A percentile compares a stretch with the other conserved stretches of the same genome.
Evolutionary conservation across 805 yeast genomes (phyloP).

Genomic region (Lipomyces chichibuensis): DNA sequence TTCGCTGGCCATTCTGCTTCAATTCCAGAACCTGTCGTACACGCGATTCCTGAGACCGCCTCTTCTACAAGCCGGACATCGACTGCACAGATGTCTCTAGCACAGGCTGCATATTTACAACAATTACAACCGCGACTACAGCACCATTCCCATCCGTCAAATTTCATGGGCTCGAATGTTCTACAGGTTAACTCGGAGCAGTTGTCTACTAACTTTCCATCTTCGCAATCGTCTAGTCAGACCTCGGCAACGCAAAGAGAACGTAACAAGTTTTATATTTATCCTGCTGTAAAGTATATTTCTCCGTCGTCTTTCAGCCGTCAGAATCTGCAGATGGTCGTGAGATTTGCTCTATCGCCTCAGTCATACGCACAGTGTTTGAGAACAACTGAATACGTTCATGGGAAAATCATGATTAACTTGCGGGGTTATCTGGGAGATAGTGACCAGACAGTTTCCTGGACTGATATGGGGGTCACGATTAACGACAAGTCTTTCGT

Average conservation of each 20-base stretch:
- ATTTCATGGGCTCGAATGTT: neutral
- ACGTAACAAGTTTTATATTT: neutral
- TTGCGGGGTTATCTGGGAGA: neutral
- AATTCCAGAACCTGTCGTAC: neutral
- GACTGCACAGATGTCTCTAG: neutral
- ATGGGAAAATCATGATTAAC: conserved; percentile 3
- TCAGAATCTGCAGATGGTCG: neutral
- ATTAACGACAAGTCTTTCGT: neutral
- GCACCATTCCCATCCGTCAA: neutral
- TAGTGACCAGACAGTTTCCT: neutral
- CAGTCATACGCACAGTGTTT: neutral
- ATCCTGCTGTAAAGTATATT: neutral
- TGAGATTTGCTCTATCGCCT: neutral
- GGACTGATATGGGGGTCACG: neutral
- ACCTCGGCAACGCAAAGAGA: neutral
- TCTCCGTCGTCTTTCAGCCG: neutral
- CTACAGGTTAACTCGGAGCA: no score
- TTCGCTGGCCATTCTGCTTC: neutral
- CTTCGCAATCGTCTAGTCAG: neutral
- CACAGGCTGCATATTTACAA: conserved; percentile 6
- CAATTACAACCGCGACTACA: neutral
- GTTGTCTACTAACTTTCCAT: neutral
- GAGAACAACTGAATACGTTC: neutral
- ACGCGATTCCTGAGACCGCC: neutral
- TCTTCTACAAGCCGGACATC: neutral